phyloP scores from a whole-genome alignment of 345 rosid genomes.

The Physaria fendleri region DNA sequence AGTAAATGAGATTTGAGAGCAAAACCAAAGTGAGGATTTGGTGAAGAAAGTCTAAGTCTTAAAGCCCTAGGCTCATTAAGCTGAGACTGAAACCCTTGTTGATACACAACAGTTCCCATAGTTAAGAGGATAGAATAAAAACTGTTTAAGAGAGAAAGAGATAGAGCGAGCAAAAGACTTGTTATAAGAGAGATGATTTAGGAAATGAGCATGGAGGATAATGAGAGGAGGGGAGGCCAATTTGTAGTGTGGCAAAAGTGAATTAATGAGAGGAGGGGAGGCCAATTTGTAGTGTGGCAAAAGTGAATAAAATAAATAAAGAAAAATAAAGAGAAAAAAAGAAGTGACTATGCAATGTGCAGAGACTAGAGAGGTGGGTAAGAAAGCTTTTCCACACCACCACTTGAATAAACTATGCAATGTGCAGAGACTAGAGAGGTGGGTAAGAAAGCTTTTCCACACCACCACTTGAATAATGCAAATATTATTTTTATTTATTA shows the following conservation, averaged over 20 bases:
- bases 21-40: constrained; percentile 35
- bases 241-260: constrained; percentile 34
- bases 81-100: constrained; percentile 51
- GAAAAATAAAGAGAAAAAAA: constrained; percentile 13
- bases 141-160: not conserved
- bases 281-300: constrained; percentile 34
- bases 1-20: constrained; percentile 33
- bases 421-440: constrained; percentile 28
- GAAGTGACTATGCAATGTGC: constrained; percentile 27
- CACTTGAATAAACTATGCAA: constrained; percentile 30
- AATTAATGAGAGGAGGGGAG: constrained; percentile 24
- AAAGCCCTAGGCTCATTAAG: constrained; percentile 48
- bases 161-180: constrained; percentile 21
- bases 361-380: constrained; percentile 32
- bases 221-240: constrained; percentile 28
- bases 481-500: too few species aligned
- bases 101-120: constrained; percentile 71
- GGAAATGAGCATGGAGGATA: constrained; percentile 33
- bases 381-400: constrained; percentile 30
- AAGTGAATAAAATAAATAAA: constrained; percentile 24
- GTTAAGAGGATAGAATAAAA: not conserved
- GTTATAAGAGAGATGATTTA: constrained; percentile 17
- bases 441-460: constrained; percentile 31
- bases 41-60: constrained; percentile 55
- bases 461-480: constrained; percentile 33